phyloP scores from a whole-genome alignment of 2,329 filamentous ascomycete genomes.

The Diaporthe citriasiana region DNA sequence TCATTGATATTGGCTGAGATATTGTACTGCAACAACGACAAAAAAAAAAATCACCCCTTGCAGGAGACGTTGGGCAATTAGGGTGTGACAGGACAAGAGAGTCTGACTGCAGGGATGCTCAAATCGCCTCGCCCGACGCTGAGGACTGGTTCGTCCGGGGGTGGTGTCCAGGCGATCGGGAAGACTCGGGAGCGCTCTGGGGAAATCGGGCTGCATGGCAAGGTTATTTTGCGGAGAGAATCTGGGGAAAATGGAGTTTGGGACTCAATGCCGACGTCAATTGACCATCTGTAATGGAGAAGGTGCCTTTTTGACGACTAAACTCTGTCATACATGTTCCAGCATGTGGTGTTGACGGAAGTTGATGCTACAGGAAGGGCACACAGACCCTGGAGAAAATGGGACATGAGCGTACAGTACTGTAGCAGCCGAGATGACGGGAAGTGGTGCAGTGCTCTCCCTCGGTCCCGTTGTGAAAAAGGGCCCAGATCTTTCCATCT shows the following conservation, averaged over 20 bases:
- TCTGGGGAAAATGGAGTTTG: constrained; percentile 41
- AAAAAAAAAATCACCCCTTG: constrained; percentile 1
- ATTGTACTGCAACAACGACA: neutral
- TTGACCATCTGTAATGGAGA: constrained; percentile 29
- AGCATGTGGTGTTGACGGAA: constrained; percentile 19
- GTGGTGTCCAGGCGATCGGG: constrained; percentile 35
- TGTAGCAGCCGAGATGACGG: constrained; percentile 21
- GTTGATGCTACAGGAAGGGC: constrained; percentile 26
- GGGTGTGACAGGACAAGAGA: constrained; percentile 22
- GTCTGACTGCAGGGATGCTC: constrained; percentile 29
- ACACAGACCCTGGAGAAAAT: neutral
- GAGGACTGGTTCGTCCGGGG: constrained; percentile 22
- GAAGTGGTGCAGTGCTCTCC: constrained; percentile 19
- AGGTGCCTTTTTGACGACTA: constrained; percentile 16
- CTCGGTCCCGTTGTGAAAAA: constrained; percentile 20
- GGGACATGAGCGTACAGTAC: constrained; percentile 5
- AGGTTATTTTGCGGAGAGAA: constrained; percentile 43
- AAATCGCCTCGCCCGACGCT: constrained; percentile 22
- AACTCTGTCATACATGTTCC: constrained; percentile 5
- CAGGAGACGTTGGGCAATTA: constrained; percentile 6
- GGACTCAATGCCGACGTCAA: constrained; percentile 39
- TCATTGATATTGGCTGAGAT: neutral
- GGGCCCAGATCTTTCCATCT: constrained; percentile 21
- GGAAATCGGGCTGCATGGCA: constrained; percentile 38
- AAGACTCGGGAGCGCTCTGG: constrained; percentile 41